Conservation (phyloP, 2,329 filamentous ascomycete genomes). For the Botrytis hyacinthi region DNA sequence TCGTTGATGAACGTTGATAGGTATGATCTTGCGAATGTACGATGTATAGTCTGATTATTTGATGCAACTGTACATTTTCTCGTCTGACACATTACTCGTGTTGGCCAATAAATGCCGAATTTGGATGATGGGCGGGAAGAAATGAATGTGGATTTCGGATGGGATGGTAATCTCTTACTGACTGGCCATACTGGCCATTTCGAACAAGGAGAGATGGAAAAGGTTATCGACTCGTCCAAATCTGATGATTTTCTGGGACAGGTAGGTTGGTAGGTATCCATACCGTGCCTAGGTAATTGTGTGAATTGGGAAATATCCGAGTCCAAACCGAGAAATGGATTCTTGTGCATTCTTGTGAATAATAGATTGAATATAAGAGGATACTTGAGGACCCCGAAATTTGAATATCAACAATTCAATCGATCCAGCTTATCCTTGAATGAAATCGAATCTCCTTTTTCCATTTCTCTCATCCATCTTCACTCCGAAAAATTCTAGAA, state of each 20-base stretch:
- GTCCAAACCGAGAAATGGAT: not conserved
- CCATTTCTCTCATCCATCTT: not conserved
- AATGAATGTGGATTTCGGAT: not conserved
- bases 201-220: not conserved
- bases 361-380: constrained; percentile 12
- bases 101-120: constrained; percentile 4
- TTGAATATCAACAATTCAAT: not conserved
- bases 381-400: not conserved
- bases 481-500: constrained; percentile 2
- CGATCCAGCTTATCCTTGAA: not conserved
- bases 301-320: not conserved
- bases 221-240: not conserved
- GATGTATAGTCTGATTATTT: not conserved
- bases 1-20: constrained; percentile 3
- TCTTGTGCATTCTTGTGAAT: not conserved
- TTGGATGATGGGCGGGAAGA: not conserved
- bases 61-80: constrained; percentile 1
- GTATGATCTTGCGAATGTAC: not conserved
- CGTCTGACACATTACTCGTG: constrained; percentile 13
- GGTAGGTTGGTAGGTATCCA: not conserved
- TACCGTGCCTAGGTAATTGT: not conserved
- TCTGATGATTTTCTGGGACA: not conserved
- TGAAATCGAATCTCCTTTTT: not conserved
- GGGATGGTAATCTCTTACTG: constrained; percentile 5
- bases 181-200: not conserved